These are phyloP conservation scores for Malus hybrid DNA, from an alignment of 331 rosid genomes.

Conservation along the genomic window DNA sequence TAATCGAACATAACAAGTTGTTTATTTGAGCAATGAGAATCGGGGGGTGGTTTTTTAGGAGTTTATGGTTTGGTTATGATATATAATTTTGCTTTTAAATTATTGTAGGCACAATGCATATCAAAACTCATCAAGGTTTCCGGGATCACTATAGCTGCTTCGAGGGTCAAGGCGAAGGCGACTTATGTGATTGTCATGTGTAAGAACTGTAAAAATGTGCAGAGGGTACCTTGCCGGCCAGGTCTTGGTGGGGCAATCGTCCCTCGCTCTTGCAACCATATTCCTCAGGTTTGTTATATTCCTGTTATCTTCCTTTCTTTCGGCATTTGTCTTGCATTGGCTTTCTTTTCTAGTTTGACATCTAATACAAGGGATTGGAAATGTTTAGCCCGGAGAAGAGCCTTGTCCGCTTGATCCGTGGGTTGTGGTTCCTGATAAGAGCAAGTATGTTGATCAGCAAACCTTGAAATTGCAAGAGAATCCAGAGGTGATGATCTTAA, in stretches of 20 bases:
- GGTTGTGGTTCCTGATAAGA: constrained; percentile 90
- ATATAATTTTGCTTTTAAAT: background rate
- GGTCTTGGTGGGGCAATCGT: constrained; percentile 98
- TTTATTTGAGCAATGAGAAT: background rate
- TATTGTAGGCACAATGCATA: constrained; percentile 69
- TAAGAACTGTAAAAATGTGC: constrained; percentile 75
- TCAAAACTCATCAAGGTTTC: constrained; percentile 80
- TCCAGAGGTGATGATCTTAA: constrained; percentile 61
- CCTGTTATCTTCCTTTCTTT: background rate
- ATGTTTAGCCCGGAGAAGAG: constrained; percentile 80
- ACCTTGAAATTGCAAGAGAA: constrained; percentile 93
- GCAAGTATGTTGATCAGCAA: constrained; percentile 94
- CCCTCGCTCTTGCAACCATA: constrained; percentile 89
- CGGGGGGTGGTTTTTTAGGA: background rate
- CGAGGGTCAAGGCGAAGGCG: constrained; percentile 94
- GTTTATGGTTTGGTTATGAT: background rate
- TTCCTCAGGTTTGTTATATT: constrained; percentile 68
- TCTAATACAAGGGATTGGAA: constrained; percentile 1
- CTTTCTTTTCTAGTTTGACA: background rate
- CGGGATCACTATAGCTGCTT: constrained; percentile 95
- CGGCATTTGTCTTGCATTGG: background rate
- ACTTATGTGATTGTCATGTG: constrained; percentile 86
- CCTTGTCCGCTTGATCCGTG: constrained; percentile 96
- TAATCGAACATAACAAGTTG: background rate
- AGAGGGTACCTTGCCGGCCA: constrained; percentile 81